These are phyloP conservation scores for Pichia cactophila DNA, from an alignment of 1,139 yeast genomes.

Conservation along the genomic window DNA sequence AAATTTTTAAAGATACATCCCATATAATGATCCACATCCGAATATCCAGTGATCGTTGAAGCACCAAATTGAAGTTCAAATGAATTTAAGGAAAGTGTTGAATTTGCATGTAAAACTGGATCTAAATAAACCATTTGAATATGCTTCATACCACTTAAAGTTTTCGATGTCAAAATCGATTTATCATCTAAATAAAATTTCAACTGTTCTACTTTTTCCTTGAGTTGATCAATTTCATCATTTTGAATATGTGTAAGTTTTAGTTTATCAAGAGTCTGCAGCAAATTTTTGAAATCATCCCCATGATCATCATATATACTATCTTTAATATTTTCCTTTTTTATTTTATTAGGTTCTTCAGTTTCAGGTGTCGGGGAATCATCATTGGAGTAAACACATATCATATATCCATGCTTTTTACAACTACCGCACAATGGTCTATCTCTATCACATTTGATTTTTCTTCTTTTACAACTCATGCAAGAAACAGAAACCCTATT, in stretches of 20 bases:
- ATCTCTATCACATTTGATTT: constrained; percentile 40
- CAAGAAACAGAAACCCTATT: constrained; percentile 27
- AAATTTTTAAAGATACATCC: constrained; percentile 10
- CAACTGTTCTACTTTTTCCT: constrained; percentile 8
- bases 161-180: constrained; percentile 4
- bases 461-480: constrained; percentile 24
- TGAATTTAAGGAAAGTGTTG: constrained; percentile 4
- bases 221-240: constrained; percentile 11
- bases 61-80: constrained; percentile 10
- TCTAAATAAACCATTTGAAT: constrained; percentile 2
- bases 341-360: constrained; percentile 10
- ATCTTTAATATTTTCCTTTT: constrained; percentile 4
- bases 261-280: constrained; percentile 7
- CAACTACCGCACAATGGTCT: constrained; percentile 48
- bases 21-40: constrained; percentile 7
- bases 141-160: constrained; percentile 3
- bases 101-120: constrained; percentile 2
- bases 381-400: constrained; percentile 19
- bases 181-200: constrained; percentile 12
- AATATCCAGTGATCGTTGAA: constrained; percentile 9
- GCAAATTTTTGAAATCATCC: constrained; percentile 7
- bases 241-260: constrained; percentile 10
- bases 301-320: neutral
- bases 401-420: constrained; percentile 27
- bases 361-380: neutral